Conservation (phyloP, 2,329 filamentous ascomycete genomes). For the Pyricularia grisea region DNA sequence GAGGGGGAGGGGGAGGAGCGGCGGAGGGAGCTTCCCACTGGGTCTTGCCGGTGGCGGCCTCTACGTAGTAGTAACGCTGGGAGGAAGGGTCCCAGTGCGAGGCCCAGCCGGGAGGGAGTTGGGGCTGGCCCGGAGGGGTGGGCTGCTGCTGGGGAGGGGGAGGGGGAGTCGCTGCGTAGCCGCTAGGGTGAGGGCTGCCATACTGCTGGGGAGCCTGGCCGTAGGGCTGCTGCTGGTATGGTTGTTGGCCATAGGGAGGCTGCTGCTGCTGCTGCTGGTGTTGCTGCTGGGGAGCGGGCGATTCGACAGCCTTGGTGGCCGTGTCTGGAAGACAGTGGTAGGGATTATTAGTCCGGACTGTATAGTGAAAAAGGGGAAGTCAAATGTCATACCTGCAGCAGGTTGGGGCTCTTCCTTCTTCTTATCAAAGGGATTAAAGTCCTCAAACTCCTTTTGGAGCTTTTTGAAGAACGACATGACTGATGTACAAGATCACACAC, state of each 20-base stretch:
- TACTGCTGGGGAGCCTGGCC: conserved; percentile 3
- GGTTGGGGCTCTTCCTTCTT: background rate
- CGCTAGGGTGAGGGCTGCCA: background rate
- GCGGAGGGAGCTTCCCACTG: conserved; percentile 40
- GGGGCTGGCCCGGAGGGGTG: background rate
- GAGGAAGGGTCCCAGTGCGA: background rate
- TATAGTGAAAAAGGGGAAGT: too few relatives aligned
- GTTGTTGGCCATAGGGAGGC: background rate
- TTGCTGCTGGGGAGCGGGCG: background rate
- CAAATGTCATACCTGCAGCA: background rate
- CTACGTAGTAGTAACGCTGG: conserved; percentile 36
- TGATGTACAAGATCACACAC: background rate
- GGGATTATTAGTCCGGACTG: background rate
- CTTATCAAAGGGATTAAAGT: conserved; percentile 3
- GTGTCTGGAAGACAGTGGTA: background rate
- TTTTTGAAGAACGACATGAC: conserved; percentile 7
- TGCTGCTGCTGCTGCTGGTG: background rate
- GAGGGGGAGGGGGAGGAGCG: background rate
- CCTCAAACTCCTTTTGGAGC: conserved; percentile 6
- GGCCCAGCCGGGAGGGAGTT: conserved; percentile 5
- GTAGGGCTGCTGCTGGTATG: background rate
- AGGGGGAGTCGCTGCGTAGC: background rate
- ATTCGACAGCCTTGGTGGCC: background rate
- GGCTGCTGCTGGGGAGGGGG: background rate
- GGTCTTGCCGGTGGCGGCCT: conserved; percentile 42